These are phyloP conservation scores for Paraurostyla sp. DNA, from an alignment of 73 alveolate genomes.

Conservation along the genomic window DNA sequence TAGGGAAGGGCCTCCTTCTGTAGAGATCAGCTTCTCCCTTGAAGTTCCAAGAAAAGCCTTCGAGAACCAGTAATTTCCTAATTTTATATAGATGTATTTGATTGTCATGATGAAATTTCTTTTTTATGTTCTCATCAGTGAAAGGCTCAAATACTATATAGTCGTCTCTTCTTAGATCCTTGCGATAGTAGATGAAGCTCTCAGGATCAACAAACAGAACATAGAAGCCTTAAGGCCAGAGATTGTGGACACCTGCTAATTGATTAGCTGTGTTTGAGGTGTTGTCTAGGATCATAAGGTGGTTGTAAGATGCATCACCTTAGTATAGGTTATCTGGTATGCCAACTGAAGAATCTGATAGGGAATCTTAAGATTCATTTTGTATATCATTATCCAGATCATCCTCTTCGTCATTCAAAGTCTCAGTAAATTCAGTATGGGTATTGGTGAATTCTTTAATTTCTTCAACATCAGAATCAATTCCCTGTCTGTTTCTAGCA, in stretches of 20 bases:
- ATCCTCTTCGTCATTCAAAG: slow-evolving; percentile 28
- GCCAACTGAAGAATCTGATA: background rate
- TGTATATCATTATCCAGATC: background rate
- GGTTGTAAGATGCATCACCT: background rate
- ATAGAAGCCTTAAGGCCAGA: background rate
- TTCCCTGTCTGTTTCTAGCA: background rate
- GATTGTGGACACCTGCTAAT: background rate
- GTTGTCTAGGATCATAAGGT: background rate
- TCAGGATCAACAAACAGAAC: slow-evolving; percentile 59
- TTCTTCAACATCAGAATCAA: slow-evolving; percentile 3
- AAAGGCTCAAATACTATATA: slow-evolving; percentile 38
- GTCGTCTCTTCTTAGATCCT: slow-evolving; percentile 46
- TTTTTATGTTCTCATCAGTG: slow-evolving; percentile 20
- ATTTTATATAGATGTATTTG: slow-evolving; percentile 53
- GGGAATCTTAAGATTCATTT: background rate
- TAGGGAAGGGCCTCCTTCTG: slow-evolving; percentile 75
- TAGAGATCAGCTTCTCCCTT: slow-evolving; percentile 73
- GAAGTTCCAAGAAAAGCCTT: slow-evolving; percentile 65
- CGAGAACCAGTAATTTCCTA: slow-evolving; percentile 55
- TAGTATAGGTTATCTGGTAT: no score
- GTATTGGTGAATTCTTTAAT: background rate
- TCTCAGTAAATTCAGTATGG: slow-evolving; percentile 35
- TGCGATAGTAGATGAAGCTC: slow-evolving; percentile 42
- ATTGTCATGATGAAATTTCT: slow-evolving; percentile 14
- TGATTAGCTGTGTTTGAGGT: background rate